phyloP scores from a whole-genome alignment of 2,329 filamentous ascomycete species.

The Myrmaecium sp. region DNA sequence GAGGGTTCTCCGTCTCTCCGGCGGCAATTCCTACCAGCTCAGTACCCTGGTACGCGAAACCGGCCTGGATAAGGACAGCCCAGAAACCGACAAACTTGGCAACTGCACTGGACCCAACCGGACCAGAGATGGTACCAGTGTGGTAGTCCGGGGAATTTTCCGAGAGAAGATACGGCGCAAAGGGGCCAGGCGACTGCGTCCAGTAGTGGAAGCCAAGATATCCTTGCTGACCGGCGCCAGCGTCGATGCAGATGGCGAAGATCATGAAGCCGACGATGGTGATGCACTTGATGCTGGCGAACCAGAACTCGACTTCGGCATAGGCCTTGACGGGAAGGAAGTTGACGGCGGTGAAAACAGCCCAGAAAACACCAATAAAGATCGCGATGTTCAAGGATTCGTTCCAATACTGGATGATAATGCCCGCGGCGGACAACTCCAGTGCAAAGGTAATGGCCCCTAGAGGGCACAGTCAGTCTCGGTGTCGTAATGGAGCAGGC shows the following conservation, averaged over 20 bases:
- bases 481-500: too few relatives aligned
- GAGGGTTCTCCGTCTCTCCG: constrained; percentile 46
- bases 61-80: constrained; percentile 40
- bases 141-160: constrained; percentile 16
- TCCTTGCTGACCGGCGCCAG: constrained; percentile 39
- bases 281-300: constrained; percentile 22
- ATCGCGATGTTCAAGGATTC: constrained; percentile 26
- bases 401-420: constrained; percentile 46
- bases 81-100: constrained; percentile 34
- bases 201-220: constrained; percentile 51
- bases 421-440: constrained; percentile 31
- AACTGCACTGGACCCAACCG: constrained; percentile 44
- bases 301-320: constrained; percentile 30
- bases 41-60: constrained; percentile 56
- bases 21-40: constrained; percentile 26
- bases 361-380: constrained; percentile 42
- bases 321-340: constrained; percentile 6
- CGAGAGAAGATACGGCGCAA: constrained; percentile 36
- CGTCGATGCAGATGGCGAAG: constrained; percentile 12
- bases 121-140: constrained; percentile 29
- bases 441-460: constrained; percentile 56
- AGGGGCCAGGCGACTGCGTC: constrained; percentile 27
- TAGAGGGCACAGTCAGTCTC: too few relatives aligned
- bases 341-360: constrained; percentile 13
- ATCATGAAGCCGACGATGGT: constrained; percentile 29